Conservation (phyloP, 2,329 filamentous ascomycete species). For the Metarhizium humberi region DNA sequence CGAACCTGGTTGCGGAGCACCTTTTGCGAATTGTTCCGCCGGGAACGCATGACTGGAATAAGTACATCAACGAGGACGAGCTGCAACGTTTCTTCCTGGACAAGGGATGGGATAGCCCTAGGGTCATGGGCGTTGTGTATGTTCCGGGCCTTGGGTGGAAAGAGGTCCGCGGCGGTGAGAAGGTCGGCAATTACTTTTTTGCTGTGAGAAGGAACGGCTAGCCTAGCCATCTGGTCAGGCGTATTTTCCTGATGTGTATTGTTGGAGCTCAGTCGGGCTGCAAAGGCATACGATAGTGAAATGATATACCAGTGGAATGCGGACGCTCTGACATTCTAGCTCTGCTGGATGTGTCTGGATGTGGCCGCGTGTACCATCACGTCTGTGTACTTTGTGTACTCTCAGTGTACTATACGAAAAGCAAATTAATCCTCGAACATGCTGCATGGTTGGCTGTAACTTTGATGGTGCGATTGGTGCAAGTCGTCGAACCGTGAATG, state of each 20-base stretch:
- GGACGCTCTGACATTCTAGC: not conserved
- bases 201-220: slow-evolving; percentile 46
- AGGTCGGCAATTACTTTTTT: slow-evolving; percentile 93
- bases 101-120: slow-evolving; percentile 49
- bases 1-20: slow-evolving; percentile 86
- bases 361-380: not conserved
- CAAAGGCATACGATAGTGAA: not conserved
- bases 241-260: not conserved
- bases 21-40: slow-evolving; percentile 77
- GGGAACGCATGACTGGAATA: slow-evolving; percentile 92
- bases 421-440: not conserved
- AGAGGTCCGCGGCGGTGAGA: slow-evolving; percentile 70
- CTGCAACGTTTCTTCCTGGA: slow-evolving; percentile 47
- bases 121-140: slow-evolving; percentile 77
- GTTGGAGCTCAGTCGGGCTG: too few relatives aligned
- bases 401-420: not conserved
- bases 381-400: not conserved
- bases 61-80: slow-evolving; percentile 88
- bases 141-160: slow-evolving; percentile 87
- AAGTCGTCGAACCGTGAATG: not conserved
- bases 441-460: too few relatives aligned
- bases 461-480: not conserved
- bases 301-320: not conserved
- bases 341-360: not conserved
- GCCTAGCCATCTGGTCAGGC: not conserved